Conservation (phyloP, 176 grass and related monocot genomes). For the Rhynchospora breviuscula region DNA sequence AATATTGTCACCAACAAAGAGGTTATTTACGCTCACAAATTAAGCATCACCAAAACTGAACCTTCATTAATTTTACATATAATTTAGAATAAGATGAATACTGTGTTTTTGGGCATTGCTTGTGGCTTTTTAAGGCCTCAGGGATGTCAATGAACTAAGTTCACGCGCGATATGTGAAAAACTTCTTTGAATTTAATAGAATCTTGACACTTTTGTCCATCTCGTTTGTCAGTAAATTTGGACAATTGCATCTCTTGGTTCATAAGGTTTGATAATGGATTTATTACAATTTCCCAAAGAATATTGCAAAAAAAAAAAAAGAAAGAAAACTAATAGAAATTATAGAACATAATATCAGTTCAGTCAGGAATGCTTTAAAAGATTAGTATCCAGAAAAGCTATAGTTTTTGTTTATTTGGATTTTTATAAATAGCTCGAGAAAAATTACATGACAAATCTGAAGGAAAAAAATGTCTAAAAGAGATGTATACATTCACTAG, state of each 20-base stretch:
- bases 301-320: neutral
- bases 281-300: neutral
- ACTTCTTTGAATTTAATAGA: too few species aligned
- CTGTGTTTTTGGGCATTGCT: neutral
- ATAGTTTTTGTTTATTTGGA: neutral
- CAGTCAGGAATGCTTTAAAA: neutral
- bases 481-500: neutral
- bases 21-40: neutral
- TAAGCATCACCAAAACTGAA: neutral
- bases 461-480: neutral
- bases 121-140: neutral
- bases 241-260: neutral
- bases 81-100: neutral
- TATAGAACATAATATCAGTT: neutral
- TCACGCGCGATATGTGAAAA: too few species aligned
- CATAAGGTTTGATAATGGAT: neutral
- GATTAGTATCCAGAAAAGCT: too few species aligned
- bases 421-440: constrained; percentile 29
- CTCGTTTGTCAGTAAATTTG: neutral
- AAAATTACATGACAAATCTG: neutral
- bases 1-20: neutral
- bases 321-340: neutral
- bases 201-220: too few species aligned
- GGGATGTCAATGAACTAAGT: neutral
- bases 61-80: neutral